Conservation (phyloP, 2,329 filamentous ascomycete species). For the Diaporthe sp. region DNA sequence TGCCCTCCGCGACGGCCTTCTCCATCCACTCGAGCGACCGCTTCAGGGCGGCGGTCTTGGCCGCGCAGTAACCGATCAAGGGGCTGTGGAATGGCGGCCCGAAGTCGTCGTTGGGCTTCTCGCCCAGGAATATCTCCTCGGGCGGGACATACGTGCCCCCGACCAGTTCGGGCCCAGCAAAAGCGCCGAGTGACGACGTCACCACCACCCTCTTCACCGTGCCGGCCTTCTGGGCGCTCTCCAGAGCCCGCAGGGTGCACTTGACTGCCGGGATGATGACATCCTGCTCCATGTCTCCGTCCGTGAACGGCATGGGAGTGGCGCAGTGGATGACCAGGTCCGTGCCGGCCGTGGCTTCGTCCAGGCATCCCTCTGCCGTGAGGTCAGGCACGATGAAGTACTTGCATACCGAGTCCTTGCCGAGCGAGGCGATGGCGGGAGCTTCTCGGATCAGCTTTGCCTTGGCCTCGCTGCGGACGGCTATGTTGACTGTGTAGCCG, state of each 20-base stretch:
- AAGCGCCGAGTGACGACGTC: constrained; percentile 39
- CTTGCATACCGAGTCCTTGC: constrained; percentile 37
- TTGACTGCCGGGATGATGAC: constrained; percentile 43
- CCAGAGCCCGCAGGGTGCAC: constrained; percentile 44
- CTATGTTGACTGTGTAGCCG: constrained; percentile 38
- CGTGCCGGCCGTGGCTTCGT: constrained; percentile 34
- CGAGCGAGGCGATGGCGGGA: constrained; percentile 28
- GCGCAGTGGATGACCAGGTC: constrained; percentile 34
- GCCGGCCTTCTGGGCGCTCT: constrained; percentile 40
- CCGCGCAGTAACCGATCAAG: constrained; percentile 38
- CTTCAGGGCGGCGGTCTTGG: constrained; percentile 41
- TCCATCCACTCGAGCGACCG: constrained; percentile 39
- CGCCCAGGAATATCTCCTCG: constrained; percentile 28
- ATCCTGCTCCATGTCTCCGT: constrained; percentile 38
- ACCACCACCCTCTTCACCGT: constrained; percentile 43
- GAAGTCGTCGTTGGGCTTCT: constrained; percentile 36
- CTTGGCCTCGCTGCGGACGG: constrained; percentile 38
- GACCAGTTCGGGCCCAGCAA: constrained; percentile 25
- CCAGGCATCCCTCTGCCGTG: constrained; percentile 27
- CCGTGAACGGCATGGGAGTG: constrained; percentile 31
- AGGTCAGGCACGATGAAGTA: constrained; percentile 38
- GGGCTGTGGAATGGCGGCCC: constrained; percentile 36
- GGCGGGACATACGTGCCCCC: constrained; percentile 24
- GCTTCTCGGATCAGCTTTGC: constrained; percentile 34
- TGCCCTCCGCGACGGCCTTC: constrained; percentile 35